Conservation (phyloP, 1,284 basidiomycete species). For the Rhodotorula sp. region DNA sequence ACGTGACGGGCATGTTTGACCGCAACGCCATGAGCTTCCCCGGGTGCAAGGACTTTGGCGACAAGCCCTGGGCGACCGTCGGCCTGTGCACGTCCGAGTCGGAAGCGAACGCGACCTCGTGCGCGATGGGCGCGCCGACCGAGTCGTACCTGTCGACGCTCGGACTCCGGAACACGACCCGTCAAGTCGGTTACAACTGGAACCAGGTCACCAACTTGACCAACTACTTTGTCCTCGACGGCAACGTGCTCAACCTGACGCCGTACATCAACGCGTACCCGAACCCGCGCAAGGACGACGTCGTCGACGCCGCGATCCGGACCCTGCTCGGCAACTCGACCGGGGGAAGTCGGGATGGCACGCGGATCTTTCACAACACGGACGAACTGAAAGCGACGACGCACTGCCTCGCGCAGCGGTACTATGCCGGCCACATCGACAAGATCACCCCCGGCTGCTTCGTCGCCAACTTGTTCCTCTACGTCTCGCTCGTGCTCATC, state of each 20-base stretch:
- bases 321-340: conserved; percentile 59
- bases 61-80: conserved; percentile 69
- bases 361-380: conserved; percentile 74
- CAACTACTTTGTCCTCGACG: conserved; percentile 85
- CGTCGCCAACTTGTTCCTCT: conserved; percentile 84
- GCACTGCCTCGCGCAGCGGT: conserved; percentile 77
- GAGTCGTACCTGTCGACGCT: conserved; percentile 52
- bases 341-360: conserved; percentile 76
- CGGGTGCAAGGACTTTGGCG: conserved; percentile 60
- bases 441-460: conserved; percentile 96
- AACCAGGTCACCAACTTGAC: conserved; percentile 66
- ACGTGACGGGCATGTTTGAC: conserved; percentile 82
- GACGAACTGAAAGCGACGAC: conserved; percentile 66
- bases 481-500: conserved; percentile 87
- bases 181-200: conserved; percentile 83
- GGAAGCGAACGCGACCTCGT: conserved; percentile 53
- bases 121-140: conserved; percentile 56
- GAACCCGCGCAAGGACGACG: conserved; percentile 66
- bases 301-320: conserved; percentile 80
- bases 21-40: conserved; percentile 56
- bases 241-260: conserved; percentile 86
- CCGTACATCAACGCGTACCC: conserved; percentile 80
- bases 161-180: conserved; percentile 63
- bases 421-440: conserved; percentile 91
- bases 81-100: conserved; percentile 61